phyloP scores from a whole-genome alignment of 495 filamentous ascomycete species.

The Neurospora terricola region DNA sequence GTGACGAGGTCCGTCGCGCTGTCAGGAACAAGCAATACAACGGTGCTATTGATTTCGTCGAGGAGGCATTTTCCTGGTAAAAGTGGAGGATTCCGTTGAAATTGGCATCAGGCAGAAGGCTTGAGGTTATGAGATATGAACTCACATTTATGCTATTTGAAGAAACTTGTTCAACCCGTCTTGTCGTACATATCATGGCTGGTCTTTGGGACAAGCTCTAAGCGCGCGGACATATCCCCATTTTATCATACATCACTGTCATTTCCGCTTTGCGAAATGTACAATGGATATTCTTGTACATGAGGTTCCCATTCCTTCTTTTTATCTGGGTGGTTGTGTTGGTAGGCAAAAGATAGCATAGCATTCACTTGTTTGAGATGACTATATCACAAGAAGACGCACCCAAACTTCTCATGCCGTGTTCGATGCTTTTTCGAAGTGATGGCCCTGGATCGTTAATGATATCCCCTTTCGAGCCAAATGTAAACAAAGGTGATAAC shows the following conservation, averaged over 20 bases:
- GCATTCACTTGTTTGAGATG: neutral
- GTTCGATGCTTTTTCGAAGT: neutral
- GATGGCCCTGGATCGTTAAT: neutral
- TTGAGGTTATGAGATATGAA: neutral
- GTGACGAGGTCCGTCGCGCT: constrained; percentile 74
- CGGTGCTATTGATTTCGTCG: constrained; percentile 74
- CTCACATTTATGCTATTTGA: neutral
- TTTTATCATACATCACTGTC: neutral
- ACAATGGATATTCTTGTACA: neutral
- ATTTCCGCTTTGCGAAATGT: neutral
- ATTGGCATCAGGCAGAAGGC: neutral
- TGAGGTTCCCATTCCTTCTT: neutral
- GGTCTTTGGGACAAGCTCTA: neutral
- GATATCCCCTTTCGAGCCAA: neutral
- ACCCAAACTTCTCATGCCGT: neutral
- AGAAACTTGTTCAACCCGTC: neutral
- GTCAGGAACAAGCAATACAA: constrained; percentile 54
- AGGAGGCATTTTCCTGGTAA: constrained; percentile 91
- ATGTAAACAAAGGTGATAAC: neutral
- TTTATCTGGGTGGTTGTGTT: neutral
- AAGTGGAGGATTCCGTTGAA: neutral
- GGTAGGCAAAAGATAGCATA: neutral
- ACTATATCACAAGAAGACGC: neutral
- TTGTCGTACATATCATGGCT: neutral
- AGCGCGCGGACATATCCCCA: neutral